Base-by-base conservation (phyloP, 1,139 yeast species). In the Nematodospora anomalae region DNA sequence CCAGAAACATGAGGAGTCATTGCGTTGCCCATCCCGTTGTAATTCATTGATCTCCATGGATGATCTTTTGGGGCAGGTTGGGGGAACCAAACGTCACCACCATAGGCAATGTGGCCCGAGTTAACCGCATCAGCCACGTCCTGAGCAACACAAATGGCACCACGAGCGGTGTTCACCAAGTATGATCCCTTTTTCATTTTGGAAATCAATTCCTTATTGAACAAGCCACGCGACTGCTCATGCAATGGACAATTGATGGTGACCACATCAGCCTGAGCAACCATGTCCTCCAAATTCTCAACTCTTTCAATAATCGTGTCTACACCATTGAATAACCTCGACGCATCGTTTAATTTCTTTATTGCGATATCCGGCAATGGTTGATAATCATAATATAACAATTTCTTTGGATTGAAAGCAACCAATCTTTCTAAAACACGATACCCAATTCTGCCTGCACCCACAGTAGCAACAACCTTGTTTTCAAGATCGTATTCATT, bases 1-100 rank as follows among this genome's bases (percentile, higher is more conserved):
- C 95, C 95, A 38, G 87, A 79, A 45, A 81, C 76, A 56, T 85
- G 95, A 21, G 92, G 90, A 36, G 88, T 82, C 92, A 85, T 83
- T 42, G 92, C 92, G 53, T 85, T 85, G 49, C 92, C 92, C 21
- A 18, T 18, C 7, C 21, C 21, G 6, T 8, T 18, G 12, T 38
- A 40, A 37, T 64, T 57, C 82, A 83, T 78, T 20, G 67, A 44
- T 68, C 89, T 72, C 94, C 94, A 85, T 45, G 90, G 89, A 54
- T 83, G 89, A 56, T 75, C 74, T 42, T 64, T 62, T 46, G 88
- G 87, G 24, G 94, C 87, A 28, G 94, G 95, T 64, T 84, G 94
- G 21, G 81, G 82, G 67, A 56, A 74, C 88, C 92, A 83, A 35
- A 85, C 94, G 58, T 84, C 94, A 51, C 94, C 94, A 51, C 90